phyloP scores from a whole-genome alignment of 1,139 yeast species.

The Suhomyces maxii region DNA sequence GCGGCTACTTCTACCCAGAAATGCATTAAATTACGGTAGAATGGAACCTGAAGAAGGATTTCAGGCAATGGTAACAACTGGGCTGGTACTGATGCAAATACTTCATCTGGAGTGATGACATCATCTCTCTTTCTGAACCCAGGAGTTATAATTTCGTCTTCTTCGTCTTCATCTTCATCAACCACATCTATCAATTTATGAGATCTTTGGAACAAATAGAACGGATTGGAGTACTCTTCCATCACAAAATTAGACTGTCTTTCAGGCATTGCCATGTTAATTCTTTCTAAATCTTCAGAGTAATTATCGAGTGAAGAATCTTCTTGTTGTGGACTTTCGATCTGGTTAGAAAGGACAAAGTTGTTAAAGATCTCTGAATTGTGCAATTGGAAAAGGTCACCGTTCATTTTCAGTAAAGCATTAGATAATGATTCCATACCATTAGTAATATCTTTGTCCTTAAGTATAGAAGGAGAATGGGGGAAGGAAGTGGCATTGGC shows the following conservation, averaged over 20 bases:
- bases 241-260: slow-evolving; percentile 10
- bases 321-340: neutral
- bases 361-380: slow-evolving; percentile 31
- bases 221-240: slow-evolving; percentile 12
- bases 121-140: neutral
- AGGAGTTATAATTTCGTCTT: slow-evolving; percentile 1
- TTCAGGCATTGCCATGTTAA: slow-evolving; percentile 14
- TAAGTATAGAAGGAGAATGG: neutral
- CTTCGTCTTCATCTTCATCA: neutral
- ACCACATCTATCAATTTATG: too few relatives aligned
- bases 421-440: slow-evolving; percentile 32
- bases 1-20: slow-evolving; percentile 67
- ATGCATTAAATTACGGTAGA: slow-evolving; percentile 59
- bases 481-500: too few relatives aligned
- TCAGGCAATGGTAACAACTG: slow-evolving; percentile 57
- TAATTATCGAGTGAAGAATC: slow-evolving; percentile 11
- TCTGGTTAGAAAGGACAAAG: slow-evolving; percentile 20
- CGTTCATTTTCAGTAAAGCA: slow-evolving; percentile 30
- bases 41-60: slow-evolving; percentile 55
- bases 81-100: slow-evolving; percentile 41
- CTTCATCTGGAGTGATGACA: slow-evolving; percentile 11
- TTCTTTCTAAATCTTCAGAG: slow-evolving; percentile 20
- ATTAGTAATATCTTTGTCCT: slow-evolving; percentile 18
- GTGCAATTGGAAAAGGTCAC: slow-evolving; percentile 27
- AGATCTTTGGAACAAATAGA: slow-evolving; percentile 1